Evolutionary conservation across 805 yeast species (phyloP).

Genomic region (Suhomyces prunicola): DNA sequence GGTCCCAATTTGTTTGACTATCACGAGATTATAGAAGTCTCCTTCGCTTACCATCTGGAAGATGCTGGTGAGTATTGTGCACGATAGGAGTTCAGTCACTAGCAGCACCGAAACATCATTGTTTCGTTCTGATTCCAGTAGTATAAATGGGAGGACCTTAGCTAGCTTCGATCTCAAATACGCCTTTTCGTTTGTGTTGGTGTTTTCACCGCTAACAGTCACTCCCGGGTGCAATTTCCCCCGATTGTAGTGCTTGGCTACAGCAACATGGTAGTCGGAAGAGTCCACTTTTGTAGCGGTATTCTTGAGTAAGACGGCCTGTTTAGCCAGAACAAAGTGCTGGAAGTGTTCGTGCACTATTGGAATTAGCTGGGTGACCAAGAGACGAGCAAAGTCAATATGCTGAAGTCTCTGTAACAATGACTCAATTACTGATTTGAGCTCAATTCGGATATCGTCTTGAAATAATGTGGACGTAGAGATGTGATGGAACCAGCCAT

Average conservation of each 20-base stretch:
- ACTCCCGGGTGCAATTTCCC: conserved; percentile 61
- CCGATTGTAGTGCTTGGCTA: conserved; percentile 44
- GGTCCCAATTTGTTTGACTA: conserved; percentile 58
- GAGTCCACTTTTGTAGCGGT: conserved; percentile 8
- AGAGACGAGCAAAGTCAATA: conserved; percentile 53
- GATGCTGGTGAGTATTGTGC: conserved; percentile 47
- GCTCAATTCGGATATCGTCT: conserved; percentile 42
- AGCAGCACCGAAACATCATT: conserved; percentile 51
- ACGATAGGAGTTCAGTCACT: conserved; percentile 60
- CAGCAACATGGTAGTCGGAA: conserved; percentile 36
- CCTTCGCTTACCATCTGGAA: conserved; percentile 61
- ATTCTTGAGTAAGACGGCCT: conserved; percentile 17
- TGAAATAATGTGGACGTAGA: conserved; percentile 30
- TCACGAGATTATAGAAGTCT: conserved; percentile 69
- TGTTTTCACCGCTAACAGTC: conserved; percentile 34
- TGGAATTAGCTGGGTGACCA: conserved; percentile 62
- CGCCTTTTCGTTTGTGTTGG: conserved; percentile 38
- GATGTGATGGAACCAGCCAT: conserved; percentile 53
- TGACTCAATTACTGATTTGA: conserved; percentile 39
- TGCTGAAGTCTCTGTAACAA: conserved; percentile 41
- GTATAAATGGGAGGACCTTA: conserved; percentile 45
- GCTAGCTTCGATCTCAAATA: conserved; percentile 47
- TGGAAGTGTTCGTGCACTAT: conserved; percentile 61
- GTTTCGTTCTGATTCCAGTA: conserved; percentile 44
- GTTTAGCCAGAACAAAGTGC: conserved; percentile 45